A percentile compares a stretch with the other conserved stretches of the same genome.
These are phyloP conservation scores for Ilex aquifolium DNA, from an alignment of 257 asterid species.

Conservation along the genomic window DNA sequence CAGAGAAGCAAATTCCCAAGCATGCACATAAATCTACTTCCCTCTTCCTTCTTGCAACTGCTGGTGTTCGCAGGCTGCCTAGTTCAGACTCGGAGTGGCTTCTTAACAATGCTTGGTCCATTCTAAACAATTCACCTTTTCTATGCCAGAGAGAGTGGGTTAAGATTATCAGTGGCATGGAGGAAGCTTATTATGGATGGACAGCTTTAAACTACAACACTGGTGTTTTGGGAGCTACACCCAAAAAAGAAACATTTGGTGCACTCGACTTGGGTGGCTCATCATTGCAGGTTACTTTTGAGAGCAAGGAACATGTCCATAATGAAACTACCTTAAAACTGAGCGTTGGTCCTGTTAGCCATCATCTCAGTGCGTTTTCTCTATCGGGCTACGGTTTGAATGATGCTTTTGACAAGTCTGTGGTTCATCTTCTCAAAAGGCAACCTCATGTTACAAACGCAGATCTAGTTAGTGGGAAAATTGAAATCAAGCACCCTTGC, in stretches of 20 bases:
- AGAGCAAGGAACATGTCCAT: constrained; percentile 36
- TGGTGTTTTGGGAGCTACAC: constrained; percentile 61
- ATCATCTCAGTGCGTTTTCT: constrained; percentile 87
- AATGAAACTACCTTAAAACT: constrained; percentile 64
- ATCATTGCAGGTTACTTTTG: constrained; percentile 90
- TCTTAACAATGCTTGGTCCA: constrained; percentile 77
- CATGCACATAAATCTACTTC: constrained; percentile 68
- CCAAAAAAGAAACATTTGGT: constrained; percentile 77
- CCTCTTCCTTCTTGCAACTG: constrained; percentile 89
- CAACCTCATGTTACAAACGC: constrained; percentile 49
- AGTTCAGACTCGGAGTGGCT: constrained; percentile 89
- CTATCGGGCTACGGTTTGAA: constrained; percentile 90
- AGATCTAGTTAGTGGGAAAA: constrained; percentile 47
- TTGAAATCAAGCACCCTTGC: constrained; percentile 85
- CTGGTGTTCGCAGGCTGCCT: constrained; percentile 93
- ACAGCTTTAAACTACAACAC: constrained; percentile 82
- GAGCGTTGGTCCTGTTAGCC: constrained; percentile 71
- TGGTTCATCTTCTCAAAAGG: constrained; percentile 55
- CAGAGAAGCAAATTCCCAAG: constrained; percentile 83
- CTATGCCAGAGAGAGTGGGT: constrained; percentile 91
- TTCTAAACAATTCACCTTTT: constrained; percentile 63
- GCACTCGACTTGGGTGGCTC: constrained; percentile 99
- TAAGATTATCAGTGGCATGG: constrained; percentile 75
- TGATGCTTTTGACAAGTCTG: constrained; percentile 96
- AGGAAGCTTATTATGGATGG: constrained; percentile 98